phyloP scores from a whole-genome alignment of 768 basidiomycete species.

The Mrakia blollopis region DNA sequence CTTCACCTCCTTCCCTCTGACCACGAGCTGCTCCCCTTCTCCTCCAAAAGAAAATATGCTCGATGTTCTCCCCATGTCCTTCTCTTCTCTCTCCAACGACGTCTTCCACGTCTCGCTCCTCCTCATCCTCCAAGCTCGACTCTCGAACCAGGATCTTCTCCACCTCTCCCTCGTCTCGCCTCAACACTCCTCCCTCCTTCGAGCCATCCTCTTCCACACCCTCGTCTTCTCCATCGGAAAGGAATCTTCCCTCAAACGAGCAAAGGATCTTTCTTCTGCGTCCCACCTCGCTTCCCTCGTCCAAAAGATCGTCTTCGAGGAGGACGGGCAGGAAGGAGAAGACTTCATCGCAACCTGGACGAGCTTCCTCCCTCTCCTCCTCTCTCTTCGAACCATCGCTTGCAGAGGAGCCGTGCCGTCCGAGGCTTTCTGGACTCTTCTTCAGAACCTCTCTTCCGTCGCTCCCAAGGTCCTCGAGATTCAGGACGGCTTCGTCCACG shows the following conservation, averaged over 20 bases:
- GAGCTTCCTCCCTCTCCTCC: neutral
- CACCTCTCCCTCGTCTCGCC: neutral
- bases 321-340: neutral
- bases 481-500: neutral
- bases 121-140: neutral
- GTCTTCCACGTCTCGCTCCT: neutral
- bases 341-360: neutral
- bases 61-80: neutral
- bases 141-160: neutral
- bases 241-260: neutral
- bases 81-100: neutral
- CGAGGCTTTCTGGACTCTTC: neutral
- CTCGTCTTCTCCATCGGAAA: neutral
- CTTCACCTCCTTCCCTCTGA: neutral
- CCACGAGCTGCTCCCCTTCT: neutral
- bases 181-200: neutral
- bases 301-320: neutral
- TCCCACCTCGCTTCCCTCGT: neutral
- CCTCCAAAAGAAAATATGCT: no score
- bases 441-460: neutral
- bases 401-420: neutral
- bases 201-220: neutral
- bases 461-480: neutral
- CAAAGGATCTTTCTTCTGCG: neutral
- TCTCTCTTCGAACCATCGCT: neutral